Percentiles rank a stretch among this genome's conserved stretches.
These are phyloP conservation scores for Leishmania major DNA, from an alignment of 208 protist species.

Conservation along the genomic window DNA sequence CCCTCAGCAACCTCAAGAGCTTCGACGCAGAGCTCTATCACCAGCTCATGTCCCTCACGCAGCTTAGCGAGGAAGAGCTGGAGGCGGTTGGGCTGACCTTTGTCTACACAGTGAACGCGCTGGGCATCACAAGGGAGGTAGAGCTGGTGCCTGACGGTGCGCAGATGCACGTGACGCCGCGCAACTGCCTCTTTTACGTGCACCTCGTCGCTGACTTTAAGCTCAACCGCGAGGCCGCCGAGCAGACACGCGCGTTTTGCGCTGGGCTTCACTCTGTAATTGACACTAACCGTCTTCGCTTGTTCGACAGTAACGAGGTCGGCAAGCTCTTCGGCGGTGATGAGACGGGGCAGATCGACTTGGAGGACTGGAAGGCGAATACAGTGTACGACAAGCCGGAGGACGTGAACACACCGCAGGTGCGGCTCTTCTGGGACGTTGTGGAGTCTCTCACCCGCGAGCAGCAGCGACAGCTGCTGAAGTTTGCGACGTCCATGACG, in stretches of 20 bases:
- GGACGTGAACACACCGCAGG: conserved; percentile 54
- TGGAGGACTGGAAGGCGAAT: conserved; percentile 88
- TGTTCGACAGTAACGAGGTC: conserved; percentile 92
- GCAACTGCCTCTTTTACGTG: conserved; percentile 93
- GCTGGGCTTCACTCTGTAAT: conserved; percentile 79
- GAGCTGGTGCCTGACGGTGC: conserved; percentile 83
- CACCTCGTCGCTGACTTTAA: conserved; percentile 92
- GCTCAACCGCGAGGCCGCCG: conserved; percentile 87
- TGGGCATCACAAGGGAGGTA: conserved; percentile 71
- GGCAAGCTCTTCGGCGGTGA: conserved; percentile 85
- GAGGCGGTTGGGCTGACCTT: conserved; percentile 79
- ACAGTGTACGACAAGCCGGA: conserved; percentile 80
- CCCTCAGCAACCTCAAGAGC: conserved; percentile 84
- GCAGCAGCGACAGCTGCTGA: conserved; percentile 83
- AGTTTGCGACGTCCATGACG: conserved; percentile 89
- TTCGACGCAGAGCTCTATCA: conserved; percentile 90
- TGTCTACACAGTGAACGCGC: conserved; percentile 69
- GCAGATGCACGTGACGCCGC: conserved; percentile 80
- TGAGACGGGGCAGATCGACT: conserved; percentile 71
- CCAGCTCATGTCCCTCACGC: conserved; percentile 76
- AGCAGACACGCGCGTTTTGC: conserved; percentile 86
- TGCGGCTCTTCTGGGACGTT: conserved; percentile 90
- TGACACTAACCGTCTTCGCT: conserved; percentile 54
- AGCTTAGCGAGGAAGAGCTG: conserved; percentile 69
- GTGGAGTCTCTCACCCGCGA: conserved; percentile 69